phyloP scores from a whole-genome alignment of 768 basidiomycete species.

The Auricularia auricula-judae region DNA sequence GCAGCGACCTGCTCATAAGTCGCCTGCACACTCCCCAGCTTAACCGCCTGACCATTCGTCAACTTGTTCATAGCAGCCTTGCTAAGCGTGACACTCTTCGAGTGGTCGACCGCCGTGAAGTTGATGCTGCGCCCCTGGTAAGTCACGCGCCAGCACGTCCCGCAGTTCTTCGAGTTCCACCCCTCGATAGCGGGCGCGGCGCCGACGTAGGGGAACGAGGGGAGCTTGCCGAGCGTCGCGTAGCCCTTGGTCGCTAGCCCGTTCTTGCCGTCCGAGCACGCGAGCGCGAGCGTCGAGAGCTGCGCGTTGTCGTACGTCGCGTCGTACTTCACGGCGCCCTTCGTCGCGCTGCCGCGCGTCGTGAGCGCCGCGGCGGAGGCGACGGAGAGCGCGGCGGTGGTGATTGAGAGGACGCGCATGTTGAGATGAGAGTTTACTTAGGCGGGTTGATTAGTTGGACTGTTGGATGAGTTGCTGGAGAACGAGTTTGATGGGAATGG shows the following conservation, averaged over 20 bases:
- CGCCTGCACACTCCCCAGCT: conserved; percentile 9
- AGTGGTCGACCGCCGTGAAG: neutral
- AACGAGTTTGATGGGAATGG: too few species aligned
- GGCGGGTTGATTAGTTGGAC: too few species aligned
- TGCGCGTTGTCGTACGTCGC: conserved; percentile 21
- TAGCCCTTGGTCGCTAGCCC: conserved; percentile 25
- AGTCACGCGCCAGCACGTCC: conserved; percentile 21
- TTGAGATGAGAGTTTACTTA: too few species aligned
- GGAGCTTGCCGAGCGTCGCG: conserved; percentile 26
- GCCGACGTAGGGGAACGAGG: conserved; percentile 27
- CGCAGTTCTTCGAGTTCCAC: conserved; percentile 17
- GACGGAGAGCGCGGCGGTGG: conserved; percentile 11
- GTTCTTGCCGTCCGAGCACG: conserved; percentile 28
- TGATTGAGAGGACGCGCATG: neutral
- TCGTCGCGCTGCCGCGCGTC: conserved; percentile 5
- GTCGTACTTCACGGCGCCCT: conserved; percentile 25
- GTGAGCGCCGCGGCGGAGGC: neutral
- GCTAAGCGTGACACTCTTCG: conserved; percentile 5
- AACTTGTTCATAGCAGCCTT: conserved; percentile 10
- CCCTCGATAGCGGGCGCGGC: conserved; percentile 23
- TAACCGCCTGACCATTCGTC: conserved; percentile 11
- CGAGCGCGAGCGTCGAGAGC: conserved; percentile 19
- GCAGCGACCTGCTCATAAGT: conserved; percentile 3
- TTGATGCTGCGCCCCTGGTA: conserved; percentile 10
- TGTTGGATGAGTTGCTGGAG: too few species aligned